phyloP scores from a whole-genome alignment of 345 rosid species.

The Eucalyptus curtisii region DNA sequence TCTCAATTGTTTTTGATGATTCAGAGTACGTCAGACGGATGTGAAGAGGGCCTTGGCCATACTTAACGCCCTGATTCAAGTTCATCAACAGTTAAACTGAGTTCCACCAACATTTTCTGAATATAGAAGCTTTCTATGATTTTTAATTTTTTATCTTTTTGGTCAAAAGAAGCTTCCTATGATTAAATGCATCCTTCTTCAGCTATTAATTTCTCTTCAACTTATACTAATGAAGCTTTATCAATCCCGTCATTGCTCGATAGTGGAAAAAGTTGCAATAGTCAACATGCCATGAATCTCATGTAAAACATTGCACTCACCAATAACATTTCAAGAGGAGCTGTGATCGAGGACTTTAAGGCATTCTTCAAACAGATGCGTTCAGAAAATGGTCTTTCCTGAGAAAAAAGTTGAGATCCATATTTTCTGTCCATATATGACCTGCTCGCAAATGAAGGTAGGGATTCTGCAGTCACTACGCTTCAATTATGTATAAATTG shows the following conservation, averaged over 20 bases:
- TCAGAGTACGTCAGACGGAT: conserved; percentile 58
- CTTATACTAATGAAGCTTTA: background rate
- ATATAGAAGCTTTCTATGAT: background rate
- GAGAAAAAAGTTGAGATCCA: conserved; percentile 46
- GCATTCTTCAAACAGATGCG: conserved; percentile 56
- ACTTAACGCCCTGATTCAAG: conserved; percentile 64
- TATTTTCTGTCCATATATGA: conserved; percentile 44
- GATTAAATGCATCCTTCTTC: background rate
- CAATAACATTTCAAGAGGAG: conserved; percentile 41
- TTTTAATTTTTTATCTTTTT: no score
- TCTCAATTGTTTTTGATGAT: conserved; percentile 8
- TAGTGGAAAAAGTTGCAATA: background rate
- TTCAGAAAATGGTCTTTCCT: conserved; percentile 18
- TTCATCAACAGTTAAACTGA: conserved; percentile 5
- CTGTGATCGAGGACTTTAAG: conserved; percentile 40
- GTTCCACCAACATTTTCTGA: background rate
- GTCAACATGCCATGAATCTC: background rate
- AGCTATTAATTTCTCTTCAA: background rate
- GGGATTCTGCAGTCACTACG: background rate
- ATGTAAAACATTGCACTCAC: conserved; percentile 18
- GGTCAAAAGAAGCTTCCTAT: background rate
- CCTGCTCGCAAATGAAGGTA: conserved; percentile 19
- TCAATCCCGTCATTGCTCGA: background rate
- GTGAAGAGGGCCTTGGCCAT: conserved; percentile 37
- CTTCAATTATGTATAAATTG: background rate